Base-by-base conservation (phyloP, 768 basidiomycete species). In the Suillus bovinus region DNA sequence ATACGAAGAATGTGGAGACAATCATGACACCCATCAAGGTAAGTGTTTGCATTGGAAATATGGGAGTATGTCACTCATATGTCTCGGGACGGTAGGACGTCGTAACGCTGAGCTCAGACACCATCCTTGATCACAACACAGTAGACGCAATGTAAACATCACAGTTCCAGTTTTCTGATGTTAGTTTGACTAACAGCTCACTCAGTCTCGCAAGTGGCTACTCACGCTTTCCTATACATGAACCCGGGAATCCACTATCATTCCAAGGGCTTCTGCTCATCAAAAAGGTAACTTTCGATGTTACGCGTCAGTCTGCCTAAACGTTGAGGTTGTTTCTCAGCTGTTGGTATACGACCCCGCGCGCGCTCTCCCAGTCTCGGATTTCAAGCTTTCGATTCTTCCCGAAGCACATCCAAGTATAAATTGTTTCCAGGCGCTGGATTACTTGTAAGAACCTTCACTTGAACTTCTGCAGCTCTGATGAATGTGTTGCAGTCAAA, bases 391-490 rank as follows among this genome's bases (percentile, higher is more conserved):
- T 1, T 87, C 91, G 0, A 89, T 96, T 31, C 75, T 99, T 16
- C 96, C 96, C 0, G 96, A 99, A 76, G 95, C 95, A 5, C 80
- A 80, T 46, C 93, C 94, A 0, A 82, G 84, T 11, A 96, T 97
- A 71, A 96, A 93, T 69, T 97, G 92, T 69, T 94, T 97, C 79
- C 94, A 98, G 72, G 94, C 94, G 0, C 76, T 98, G 50, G 94
- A 97, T 72, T 96, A 95, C 71, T 96, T 93, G 91, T 92, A 69
- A 41, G 84, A 69, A 17, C 50, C 0, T 22, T 14, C 16, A 24
- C 39, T 49, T 22, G 13, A 39, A 36, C 17, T 17, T 64, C 11
- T 2, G 14, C 4, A 29, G 17, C 33, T 42, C n/a, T 61, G 34
- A 41, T 61, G 55, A 39, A 38, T 42, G 38, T 10, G 47, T 39